Evolutionary conservation across 306 rosid genomes (phyloP).

Genomic region (Amphicarpaea edgeworthii): DNA sequence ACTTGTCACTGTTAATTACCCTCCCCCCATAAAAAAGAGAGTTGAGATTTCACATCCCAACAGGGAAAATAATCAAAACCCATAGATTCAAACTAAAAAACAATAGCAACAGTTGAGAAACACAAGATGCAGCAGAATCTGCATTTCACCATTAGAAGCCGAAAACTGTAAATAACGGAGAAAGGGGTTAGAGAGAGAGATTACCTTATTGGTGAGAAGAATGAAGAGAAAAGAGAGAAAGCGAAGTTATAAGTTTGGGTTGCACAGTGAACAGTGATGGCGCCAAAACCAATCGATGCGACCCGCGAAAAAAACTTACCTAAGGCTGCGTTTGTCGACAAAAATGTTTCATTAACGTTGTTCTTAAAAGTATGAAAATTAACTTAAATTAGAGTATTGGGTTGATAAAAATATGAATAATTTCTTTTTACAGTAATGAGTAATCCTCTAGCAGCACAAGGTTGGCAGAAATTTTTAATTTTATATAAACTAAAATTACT

Average conservation of each 20-base stretch:
- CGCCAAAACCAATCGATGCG: slow-evolving; percentile 5
- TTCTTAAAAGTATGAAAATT: too few relatives aligned
- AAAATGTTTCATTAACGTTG: too few relatives aligned
- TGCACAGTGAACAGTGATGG: neutral
- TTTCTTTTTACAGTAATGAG: too few relatives aligned
- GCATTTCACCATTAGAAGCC: too few relatives aligned
- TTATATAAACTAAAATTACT: too few relatives aligned
- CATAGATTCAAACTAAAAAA: neutral
- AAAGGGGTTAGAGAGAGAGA: too few relatives aligned
- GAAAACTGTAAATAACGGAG: too few relatives aligned
- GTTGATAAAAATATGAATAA: too few relatives aligned
- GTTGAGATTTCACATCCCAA: neutral
- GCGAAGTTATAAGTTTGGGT: neutral
- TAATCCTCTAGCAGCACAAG: too few relatives aligned
- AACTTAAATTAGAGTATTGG: too few relatives aligned
- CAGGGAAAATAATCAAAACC: neutral
- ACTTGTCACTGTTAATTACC: neutral
- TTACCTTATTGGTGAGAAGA: slow-evolving; percentile 3
- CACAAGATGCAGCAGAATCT: neutral
- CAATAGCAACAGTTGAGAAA: neutral
- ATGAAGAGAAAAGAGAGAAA: neutral
- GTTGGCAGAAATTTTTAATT: too few relatives aligned
- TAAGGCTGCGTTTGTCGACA: too few relatives aligned
- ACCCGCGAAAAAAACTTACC: neutral
- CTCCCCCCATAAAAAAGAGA: neutral